A percentile compares a stretch with the other conserved stretches of the same genome.
Evolutionary conservation across 83 land plant species (phyloP).

Genomic region (Thuja plicata): DNA sequence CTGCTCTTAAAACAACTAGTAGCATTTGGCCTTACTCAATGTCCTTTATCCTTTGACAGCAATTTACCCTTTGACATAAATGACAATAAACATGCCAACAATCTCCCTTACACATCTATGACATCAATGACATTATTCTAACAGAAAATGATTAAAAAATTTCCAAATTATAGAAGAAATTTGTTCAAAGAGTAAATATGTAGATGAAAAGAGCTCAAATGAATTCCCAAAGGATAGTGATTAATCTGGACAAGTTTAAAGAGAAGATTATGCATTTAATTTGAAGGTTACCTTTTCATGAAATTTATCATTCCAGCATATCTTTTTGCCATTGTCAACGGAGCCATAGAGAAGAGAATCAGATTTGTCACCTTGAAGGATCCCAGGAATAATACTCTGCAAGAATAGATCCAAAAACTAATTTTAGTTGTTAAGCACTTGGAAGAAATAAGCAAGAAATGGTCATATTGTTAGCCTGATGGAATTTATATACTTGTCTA

Average conservation of each 20-base stretch:
- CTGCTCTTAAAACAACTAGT: too few species aligned
- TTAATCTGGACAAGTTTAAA: not conserved
- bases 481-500: not conserved
- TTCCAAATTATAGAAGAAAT: not conserved
- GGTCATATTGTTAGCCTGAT: not conserved
- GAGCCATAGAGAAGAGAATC: conserved; percentile 98
- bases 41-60: too few species aligned
- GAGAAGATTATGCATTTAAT: not conserved
- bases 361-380: conserved; percentile 99
- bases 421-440: not conserved
- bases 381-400: conserved; percentile 99
- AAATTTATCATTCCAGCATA: conserved; percentile 95
- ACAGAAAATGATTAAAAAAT: not conserved
- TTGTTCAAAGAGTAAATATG: not conserved
- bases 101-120: too few species aligned
- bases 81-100: too few species aligned
- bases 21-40: too few species aligned
- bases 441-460: not conserved
- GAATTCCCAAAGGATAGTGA: not conserved
- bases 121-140: too few species aligned
- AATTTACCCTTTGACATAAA: too few species aligned
- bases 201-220: not conserved
- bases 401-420: not conserved
- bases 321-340: conserved; percentile 99
- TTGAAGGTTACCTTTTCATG: conserved; percentile 78